phyloP scores from a whole-genome alignment of 139 green algal species.

The Nannochloris sp. region DNA sequence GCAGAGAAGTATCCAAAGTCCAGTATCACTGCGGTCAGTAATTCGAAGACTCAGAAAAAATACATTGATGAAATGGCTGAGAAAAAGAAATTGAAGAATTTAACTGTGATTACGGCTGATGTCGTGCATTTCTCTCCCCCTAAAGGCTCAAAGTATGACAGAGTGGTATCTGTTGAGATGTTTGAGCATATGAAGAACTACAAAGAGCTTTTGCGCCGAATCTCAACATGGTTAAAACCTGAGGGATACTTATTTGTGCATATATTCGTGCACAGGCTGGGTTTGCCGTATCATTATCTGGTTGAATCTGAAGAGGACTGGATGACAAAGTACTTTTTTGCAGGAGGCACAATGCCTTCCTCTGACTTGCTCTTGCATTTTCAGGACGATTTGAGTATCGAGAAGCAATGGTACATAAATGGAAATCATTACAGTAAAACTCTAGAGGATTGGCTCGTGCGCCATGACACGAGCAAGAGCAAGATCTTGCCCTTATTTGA shows the following conservation, averaged over 20 bases:
- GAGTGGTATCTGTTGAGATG: conserved; percentile 93
- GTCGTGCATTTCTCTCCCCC: conserved; percentile 55
- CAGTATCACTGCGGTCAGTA: conserved; percentile 72
- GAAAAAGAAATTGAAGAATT: conserved; percentile 67
- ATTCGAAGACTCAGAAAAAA: conserved; percentile 72
- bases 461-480: conserved; percentile 39
- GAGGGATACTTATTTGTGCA: conserved; percentile 84
- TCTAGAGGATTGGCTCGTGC: conserved; percentile 77
- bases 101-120: conserved; percentile 74
- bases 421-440: conserved; percentile 83
- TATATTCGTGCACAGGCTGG: conserved; percentile 75
- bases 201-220: conserved; percentile 57
- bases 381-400: conserved; percentile 68
- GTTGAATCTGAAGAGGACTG: conserved; percentile 75
- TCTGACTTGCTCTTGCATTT: conserved; percentile 84
- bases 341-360: conserved; percentile 82
- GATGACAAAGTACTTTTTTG: conserved; percentile 95
- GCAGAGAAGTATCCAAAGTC: conserved; percentile 55
- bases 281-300: conserved; percentile 84
- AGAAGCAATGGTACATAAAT: conserved; percentile 74
- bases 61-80: conserved; percentile 58
- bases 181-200: conserved; percentile 80
- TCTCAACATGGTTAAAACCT: conserved; percentile 67
- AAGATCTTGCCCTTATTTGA: conserved; percentile 38
- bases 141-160: conserved; percentile 53